phyloP scores from a whole-genome alignment of 176 grass and related monocot species.

The Carex parvula region DNA sequence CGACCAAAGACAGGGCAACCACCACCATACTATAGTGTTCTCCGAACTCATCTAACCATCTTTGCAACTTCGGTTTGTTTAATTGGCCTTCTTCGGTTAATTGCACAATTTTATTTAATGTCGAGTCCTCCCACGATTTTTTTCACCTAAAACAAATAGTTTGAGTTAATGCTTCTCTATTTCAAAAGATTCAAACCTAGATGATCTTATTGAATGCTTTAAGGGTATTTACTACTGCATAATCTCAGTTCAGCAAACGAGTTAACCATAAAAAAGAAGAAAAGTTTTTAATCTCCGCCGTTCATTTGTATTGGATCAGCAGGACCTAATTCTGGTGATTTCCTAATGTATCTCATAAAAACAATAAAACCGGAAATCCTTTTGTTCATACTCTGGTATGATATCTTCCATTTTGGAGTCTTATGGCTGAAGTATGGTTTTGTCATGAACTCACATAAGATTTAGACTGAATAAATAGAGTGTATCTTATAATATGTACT shows the following conservation, averaged over 20 bases:
- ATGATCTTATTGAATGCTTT: neutral
- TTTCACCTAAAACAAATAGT: conserved; percentile 59
- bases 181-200: conserved; percentile 1
- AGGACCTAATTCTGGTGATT: too few species aligned
- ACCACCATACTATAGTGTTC: conserved; percentile 89
- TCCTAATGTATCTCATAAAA: neutral
- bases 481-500: neutral
- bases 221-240: neutral
- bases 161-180: conserved; percentile 22
- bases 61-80: conserved; percentile 93
- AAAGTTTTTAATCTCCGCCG: neutral
- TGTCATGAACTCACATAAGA: neutral
- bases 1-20: conserved; percentile 69
- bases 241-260: neutral
- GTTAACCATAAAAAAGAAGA: neutral
- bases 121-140: conserved; percentile 97
- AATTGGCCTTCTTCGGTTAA: conserved; percentile 91
- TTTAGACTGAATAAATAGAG: neutral
- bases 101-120: conserved; percentile 88
- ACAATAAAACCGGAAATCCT: neutral
- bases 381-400: neutral
- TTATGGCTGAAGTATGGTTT: neutral
- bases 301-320: neutral
- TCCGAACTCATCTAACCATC: conserved; percentile 98
- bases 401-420: too few species aligned